Conservation (phyloP, 148 eudicot genomes). For the Tetragonia tetragonoides region DNA sequence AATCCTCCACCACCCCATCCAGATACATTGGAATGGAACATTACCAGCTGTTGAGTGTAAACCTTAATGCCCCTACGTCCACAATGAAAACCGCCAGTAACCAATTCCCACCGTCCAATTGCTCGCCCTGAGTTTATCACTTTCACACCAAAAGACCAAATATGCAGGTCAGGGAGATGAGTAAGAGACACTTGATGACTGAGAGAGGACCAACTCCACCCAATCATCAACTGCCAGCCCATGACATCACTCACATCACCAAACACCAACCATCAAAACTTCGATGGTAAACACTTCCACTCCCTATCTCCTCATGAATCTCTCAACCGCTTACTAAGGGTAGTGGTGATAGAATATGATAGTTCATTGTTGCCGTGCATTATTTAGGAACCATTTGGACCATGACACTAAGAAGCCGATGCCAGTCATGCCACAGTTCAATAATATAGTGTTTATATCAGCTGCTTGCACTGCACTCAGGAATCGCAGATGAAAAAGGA, state of each 20-base stretch:
- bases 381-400: neutral
- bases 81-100: neutral
- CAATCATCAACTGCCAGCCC: conserved; percentile 5
- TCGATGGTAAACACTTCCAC: neutral
- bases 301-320: neutral
- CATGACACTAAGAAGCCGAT: neutral
- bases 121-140: neutral
- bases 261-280: neutral
- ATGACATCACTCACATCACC: neutral
- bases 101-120: neutral
- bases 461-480: neutral
- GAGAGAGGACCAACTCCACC: neutral
- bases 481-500: neutral
- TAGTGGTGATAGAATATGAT: neutral
- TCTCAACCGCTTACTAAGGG: neutral
- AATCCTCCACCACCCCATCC: neutral
- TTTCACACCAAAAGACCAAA: neutral
- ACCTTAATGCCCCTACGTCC: neutral
- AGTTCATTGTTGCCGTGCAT: neutral
- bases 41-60: neutral
- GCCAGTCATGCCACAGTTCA: neutral
- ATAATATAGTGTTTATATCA: neutral
- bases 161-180: neutral
- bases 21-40: neutral
- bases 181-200: neutral